phyloP scores from a whole-genome alignment of 164 flowering plant genomes.

The Macadamia integrifolia region DNA sequence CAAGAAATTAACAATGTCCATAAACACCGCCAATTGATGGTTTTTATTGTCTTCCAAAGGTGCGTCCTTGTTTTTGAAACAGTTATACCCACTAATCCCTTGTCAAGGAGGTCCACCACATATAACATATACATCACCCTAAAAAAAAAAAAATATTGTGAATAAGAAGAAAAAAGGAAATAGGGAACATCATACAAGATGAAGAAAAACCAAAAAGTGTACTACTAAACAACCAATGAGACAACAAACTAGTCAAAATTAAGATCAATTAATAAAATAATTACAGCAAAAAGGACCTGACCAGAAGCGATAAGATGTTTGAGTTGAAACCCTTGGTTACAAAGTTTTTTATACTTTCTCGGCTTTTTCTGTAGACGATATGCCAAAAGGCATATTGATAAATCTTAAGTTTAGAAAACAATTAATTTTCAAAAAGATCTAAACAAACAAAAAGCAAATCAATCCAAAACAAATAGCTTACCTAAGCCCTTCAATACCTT shows the following conservation, averaged over 20 bases:
- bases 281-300: constrained; percentile 20
- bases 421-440: too few relatives aligned
- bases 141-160: not conserved
- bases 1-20: too few relatives aligned
- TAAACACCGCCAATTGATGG: too few relatives aligned
- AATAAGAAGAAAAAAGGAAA: too few relatives aligned
- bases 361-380: constrained; percentile 37
- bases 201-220: too few relatives aligned
- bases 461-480: constrained; percentile 12
- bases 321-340: constrained; percentile 40
- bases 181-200: too few relatives aligned
- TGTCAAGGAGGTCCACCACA: constrained; percentile 99
- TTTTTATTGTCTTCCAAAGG: constrained; percentile 71
- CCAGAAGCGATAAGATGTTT: constrained; percentile 62
- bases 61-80: constrained; percentile 46
- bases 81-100: constrained; percentile 83
- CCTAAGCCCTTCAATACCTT: constrained; percentile 56
- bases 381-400: not conserved
- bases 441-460: not conserved
- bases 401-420: too few relatives aligned
- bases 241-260: not conserved
- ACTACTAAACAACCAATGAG: too few relatives aligned
- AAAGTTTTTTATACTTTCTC: constrained; percentile 41
- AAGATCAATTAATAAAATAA: not conserved
- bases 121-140: constrained; percentile 81